phyloP scores from a whole-genome alignment of 2,329 filamentous ascomycete species.

The Sporothrix brasiliensis region DNA sequence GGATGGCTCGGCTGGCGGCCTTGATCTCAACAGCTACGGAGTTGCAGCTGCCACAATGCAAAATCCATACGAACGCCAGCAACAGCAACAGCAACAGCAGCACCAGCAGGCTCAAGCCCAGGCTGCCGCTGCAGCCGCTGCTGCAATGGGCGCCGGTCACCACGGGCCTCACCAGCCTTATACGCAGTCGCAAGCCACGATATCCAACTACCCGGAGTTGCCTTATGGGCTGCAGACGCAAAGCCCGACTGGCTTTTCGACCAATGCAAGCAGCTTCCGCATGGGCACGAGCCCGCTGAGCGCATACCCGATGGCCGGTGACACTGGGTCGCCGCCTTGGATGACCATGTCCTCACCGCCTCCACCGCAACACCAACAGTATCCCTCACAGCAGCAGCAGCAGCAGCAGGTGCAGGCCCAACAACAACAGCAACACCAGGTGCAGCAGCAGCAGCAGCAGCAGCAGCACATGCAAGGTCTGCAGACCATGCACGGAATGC shows the following conservation, averaged over 20 bases:
- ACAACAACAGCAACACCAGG: slow-evolving; percentile 45
- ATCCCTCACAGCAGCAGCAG: slow-evolving; percentile 45
- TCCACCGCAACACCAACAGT: slow-evolving; percentile 49
- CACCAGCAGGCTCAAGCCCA: slow-evolving; percentile 22
- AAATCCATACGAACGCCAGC: slow-evolving; percentile 56
- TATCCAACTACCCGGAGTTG: slow-evolving; percentile 61
- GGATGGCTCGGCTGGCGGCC: slow-evolving; percentile 35
- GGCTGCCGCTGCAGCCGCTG: slow-evolving; percentile 15
- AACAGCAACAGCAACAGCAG: slow-evolving; percentile 37
- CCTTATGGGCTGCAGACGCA: slow-evolving; percentile 59
- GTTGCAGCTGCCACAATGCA: slow-evolving; percentile 45
- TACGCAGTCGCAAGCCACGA: slow-evolving; percentile 49
- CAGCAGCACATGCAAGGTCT: slow-evolving; percentile 19
- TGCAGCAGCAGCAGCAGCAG: slow-evolving; percentile 20
- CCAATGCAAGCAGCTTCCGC: slow-evolving; percentile 54
- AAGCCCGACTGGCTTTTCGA: slow-evolving; percentile 55
- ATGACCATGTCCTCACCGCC: slow-evolving; percentile 63
- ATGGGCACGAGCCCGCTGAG: slow-evolving; percentile 59
- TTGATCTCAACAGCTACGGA: slow-evolving; percentile 59
- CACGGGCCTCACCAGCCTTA: slow-evolving; percentile 47
- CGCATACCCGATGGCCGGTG: slow-evolving; percentile 63
- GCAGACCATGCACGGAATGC: slow-evolving; percentile 21
- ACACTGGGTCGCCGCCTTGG: slow-evolving; percentile 66
- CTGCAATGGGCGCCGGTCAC: slow-evolving; percentile 41
- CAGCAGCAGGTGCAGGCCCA: slow-evolving; percentile 14